Evolutionary conservation across 1,284 basidiomycete species (phyloP), one percentile per base, ranked within the genome.

Genomic region (Ustilago crameri): DNA sequence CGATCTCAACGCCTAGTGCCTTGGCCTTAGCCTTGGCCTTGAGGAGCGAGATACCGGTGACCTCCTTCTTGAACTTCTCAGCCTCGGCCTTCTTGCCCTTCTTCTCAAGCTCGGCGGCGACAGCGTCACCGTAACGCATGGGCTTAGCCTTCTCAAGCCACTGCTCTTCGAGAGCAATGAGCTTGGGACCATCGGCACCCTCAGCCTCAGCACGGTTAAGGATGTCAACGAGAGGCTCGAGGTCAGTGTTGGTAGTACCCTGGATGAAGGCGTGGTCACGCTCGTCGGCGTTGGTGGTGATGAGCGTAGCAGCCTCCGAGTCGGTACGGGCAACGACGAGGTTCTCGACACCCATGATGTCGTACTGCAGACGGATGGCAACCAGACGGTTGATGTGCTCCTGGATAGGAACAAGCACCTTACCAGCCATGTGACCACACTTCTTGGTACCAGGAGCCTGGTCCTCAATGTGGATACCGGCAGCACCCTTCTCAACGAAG

Each of bases 181-280:
- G 87, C 44, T 89, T 88, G 14, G 90, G 87, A 20, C 94, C 95
- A 43, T 86, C 88, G 85, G 91, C 91, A 49, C 95, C 94, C 37
- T 88, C 85, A 23, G 86, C 84, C 85, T 96, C 93, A 15, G 93
- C 95, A 56, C 90, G 88, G 63, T 87, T 87, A 91, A 98, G 94
- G 74, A 92, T 88, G 32, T 86, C 87, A 66, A 91, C 92, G 54
- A 98, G 87, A 17, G 93, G 88, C 20, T 86, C 86, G 24, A 88
- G 84, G 38, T 82, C 73, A 10, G 91, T 84, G 84, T 96, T 95
- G 47, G 94, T 95, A 56, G 88, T 89, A 43, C 95, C 95, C 34
- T 98, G 89, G 83, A 98, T 95, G 87, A 97, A 98, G 30, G 93
- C 85, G 81, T 98, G 95, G 86, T 98, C 95, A 38, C 95, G 91